Evolutionary conservation across 441 rosid genomes (phyloP).

Genomic region (Populus hybrid): DNA sequence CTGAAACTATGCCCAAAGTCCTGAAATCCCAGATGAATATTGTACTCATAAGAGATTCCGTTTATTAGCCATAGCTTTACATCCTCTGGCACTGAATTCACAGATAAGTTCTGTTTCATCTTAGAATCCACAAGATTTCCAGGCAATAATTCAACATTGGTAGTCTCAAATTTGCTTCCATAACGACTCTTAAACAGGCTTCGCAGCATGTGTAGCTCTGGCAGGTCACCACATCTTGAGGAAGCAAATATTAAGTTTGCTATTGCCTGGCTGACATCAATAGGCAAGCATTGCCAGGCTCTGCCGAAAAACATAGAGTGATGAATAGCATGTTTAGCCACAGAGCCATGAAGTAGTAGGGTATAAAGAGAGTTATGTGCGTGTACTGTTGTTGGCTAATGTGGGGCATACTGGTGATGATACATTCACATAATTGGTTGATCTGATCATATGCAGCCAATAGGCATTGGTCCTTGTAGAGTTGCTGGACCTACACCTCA

Average conservation of each 20-base stretch:
- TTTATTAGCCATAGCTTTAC: slow-evolving; percentile 17
- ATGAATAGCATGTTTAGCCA: background rate
- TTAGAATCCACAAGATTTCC: slow-evolving; percentile 29
- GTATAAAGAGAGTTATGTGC: background rate
- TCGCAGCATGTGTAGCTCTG: slow-evolving; percentile 32
- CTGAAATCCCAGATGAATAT: slow-evolving; percentile 7
- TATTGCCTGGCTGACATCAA: slow-evolving; percentile 31
- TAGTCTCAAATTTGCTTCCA: slow-evolving; percentile 33
- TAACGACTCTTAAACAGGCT: slow-evolving; percentile 26
- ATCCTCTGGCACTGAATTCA: background rate
- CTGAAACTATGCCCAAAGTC: background rate
- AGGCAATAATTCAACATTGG: slow-evolving; percentile 26
- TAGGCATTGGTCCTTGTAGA: slow-evolving; percentile 29
- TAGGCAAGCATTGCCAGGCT: slow-evolving; percentile 17
- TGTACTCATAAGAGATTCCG: slow-evolving; percentile 18
- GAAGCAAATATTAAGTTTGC: slow-evolving; percentile 42
- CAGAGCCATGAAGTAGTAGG: background rate
- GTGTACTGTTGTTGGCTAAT: slow-evolving; percentile 20
- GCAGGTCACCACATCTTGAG: slow-evolving; percentile 48
- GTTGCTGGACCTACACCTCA: slow-evolving; percentile 18
- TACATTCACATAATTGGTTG: slow-evolving; percentile 23
- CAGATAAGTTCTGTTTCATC: slow-evolving; percentile 29
- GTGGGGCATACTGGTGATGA: slow-evolving; percentile 23
- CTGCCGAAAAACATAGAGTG: background rate
- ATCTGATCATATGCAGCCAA: slow-evolving; percentile 36